Evolutionary conservation across 371 early-diverging fungal genomes (phyloP), one percentile per base, ranked within the genome.

Genomic region (Blastocladiella emersonii): DNA sequence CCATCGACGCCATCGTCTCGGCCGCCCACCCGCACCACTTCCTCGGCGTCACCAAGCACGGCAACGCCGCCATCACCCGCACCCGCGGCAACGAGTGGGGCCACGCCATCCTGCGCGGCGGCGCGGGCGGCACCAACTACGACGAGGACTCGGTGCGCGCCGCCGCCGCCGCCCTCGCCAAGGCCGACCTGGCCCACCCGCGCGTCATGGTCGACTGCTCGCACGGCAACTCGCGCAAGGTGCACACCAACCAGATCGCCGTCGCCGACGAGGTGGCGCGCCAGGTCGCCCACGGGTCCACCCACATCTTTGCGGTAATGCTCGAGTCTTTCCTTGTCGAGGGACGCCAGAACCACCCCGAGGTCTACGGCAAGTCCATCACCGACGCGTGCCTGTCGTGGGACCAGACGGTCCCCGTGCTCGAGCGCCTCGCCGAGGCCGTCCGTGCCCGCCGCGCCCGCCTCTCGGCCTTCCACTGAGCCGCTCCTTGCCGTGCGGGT

Each of bases 31-130:
- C 88, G 43, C 95, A 95, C 68, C 89, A 87, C 68, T 95, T 93
- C 79, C 75, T 95, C 68, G 91, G 92, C n/a, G 94, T 95, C 10
- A 93, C 92, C 60, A 93, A 95, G 73, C 91, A 93, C 68, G 95
- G 95, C 25, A 76, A 92, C 43, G 88, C 91, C 21, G 89, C 93
- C 4, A 95, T 95, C 72, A 88, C 89, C 49, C 84, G 89, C 64
- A 93, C 94, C 3, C 78, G 79, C 71, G 90, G 85, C 60, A 85
- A 85, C 67, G 78, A 75, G 59, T 66, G 73, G 60, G 83, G 85
- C 73, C 89, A 89, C 67, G 73, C 89, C 41, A 88, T 89, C 61
- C 74, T 89, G 39, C 78, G 95, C 56, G 95, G 95, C 55, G 86
- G 89, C 19, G 85, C 78, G 55, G 72, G 72, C 37, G 91, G 90